Base-by-base conservation (phyloP, 768 basidiomycete species). In the Suillus brevipes region DNA sequence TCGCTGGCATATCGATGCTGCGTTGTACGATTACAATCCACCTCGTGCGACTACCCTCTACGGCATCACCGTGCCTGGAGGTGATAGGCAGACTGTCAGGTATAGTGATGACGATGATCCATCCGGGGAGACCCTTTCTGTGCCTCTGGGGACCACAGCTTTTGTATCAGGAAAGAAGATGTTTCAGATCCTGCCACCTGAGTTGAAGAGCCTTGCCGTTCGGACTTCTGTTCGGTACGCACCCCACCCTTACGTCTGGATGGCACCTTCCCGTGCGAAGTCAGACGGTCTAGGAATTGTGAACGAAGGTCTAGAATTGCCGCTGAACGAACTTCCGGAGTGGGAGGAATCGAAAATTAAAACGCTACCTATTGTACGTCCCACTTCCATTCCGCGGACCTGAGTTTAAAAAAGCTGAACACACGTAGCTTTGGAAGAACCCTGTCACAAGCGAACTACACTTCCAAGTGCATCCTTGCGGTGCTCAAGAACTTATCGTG, bases 1-100 rank as follows among this genome's bases (percentile, higher is more conserved):
- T 76, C 82, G 94, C 58, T 95, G 94, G 93, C 92, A 96, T 75
- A 95, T 95, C 75, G 94, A 95, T 69, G 94, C 95, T 1, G 92
- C 92, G 2, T 77, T 94, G 43, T 92, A 91, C 73, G 86, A 89
- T 63, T 81, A 89, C 14, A 85, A 86, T 31, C 91, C 91, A 20
- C 94, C 94, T 4, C 89, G 84, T 67, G 94, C 92, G 49, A 96
- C 95, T 6, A 92, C 93, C 0, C 85, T 96, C 25, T 94, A 94
- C 69, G 92, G 88, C 1, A 82, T 95, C 67, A 80, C 70, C 3
- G 89, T 95, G 0, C 95, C 94, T 3, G 66, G 80, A 28, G 94
- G 92, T 2, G 71, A 78, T 13, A 71, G 66, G 23, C 93, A 97
- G 81, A 80, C 79, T 4, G 84, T 85, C 66, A 78, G 89, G 65